phyloP scores from a whole-genome alignment of 2,329 filamentous ascomycete genomes.

The Metarhizium anisopliae region DNA sequence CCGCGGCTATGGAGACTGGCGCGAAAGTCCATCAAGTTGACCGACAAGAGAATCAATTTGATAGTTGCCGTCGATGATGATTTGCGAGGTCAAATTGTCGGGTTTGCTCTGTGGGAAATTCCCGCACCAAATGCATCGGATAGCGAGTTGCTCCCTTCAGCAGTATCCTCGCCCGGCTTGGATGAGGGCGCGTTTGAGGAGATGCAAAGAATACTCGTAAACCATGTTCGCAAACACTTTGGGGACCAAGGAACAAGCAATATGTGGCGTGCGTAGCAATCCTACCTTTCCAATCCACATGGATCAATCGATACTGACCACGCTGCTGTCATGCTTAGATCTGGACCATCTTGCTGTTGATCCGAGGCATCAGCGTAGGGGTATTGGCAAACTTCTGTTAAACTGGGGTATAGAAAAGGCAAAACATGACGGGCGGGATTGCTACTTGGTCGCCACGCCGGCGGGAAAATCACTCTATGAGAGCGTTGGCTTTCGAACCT shows the following conservation, averaged over 20 bases:
- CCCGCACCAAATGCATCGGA: conserved; percentile 6
- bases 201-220: conserved; percentile 4
- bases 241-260: conserved; percentile 9
- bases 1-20: not conserved
- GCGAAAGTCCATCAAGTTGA: not conserved
- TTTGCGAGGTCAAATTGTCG: conserved; percentile 8
- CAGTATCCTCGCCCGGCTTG: not conserved
- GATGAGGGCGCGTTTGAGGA: conserved; percentile 9
- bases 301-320: not conserved
- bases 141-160: not conserved
- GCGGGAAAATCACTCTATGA: conserved; percentile 7
- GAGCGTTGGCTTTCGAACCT: conserved; percentile 4
- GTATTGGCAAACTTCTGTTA: conserved; percentile 11
- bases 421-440: conserved; percentile 5
- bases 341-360: conserved; percentile 12
- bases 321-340: conserved; percentile 5
- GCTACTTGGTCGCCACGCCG: conserved; percentile 9
- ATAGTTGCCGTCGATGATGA: conserved; percentile 12
- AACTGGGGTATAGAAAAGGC: conserved; percentile 10
- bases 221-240: conserved; percentile 6
- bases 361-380: conserved; percentile 10
- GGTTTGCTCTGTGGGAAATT: conserved; percentile 13
- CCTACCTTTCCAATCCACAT: not conserved
- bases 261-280: not conserved
- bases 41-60: not conserved